Base-by-base conservation (phyloP, 2,329 filamentous ascomycete genomes). In the Colletotrichum salicis region DNA sequence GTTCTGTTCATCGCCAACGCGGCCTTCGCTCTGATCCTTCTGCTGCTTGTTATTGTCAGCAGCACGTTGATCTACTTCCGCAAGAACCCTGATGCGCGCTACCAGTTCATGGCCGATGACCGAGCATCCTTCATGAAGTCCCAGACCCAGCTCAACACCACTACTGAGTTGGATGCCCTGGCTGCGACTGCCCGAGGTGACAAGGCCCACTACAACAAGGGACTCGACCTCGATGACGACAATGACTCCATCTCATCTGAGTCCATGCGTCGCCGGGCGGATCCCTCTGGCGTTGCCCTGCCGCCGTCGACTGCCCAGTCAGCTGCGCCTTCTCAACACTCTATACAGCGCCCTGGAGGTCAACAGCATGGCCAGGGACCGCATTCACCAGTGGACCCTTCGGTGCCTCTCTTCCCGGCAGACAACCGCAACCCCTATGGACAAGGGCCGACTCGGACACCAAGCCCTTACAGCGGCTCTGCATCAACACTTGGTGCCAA, bases 41-140 rank as follows among this genome's bases (percentile, higher is more conserved):
- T 98, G 74, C 86, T 97, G 77, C 91, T 97, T 84, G 90, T 98
- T 62, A 84, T 87, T 71, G 79, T 86, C 87, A 82, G 94, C n/a
- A 84, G 84, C 24, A 78, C 80, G 5, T 77, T 96, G 75, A 93
- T 94, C 58, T 91, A 98, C 78, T 90, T 94, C 80, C 94, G 94
- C 73, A 97, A 97, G 88, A 97, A 98, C 84, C 96, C 96, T 27
- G 96, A 98, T 80, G 94, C 93, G 54, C 92, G 95, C 73, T 98
- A 98, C 83, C 94, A 97, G 82, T 95, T 94, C 77, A 98, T 98
- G 95, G 93, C 93, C 66, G 96, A 98, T 78, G 96, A 98, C 82
- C 92, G 96, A 77, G 94, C 94, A 63, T 98, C 95, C 11, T 98
- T 98, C 84, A 97, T 98, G 91, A 98, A 98, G 86, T 97, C 95